These are phyloP conservation scores for Leishmania aethiopica DNA, from an alignment of 208 protist genomes.

Conservation along the genomic window DNA sequence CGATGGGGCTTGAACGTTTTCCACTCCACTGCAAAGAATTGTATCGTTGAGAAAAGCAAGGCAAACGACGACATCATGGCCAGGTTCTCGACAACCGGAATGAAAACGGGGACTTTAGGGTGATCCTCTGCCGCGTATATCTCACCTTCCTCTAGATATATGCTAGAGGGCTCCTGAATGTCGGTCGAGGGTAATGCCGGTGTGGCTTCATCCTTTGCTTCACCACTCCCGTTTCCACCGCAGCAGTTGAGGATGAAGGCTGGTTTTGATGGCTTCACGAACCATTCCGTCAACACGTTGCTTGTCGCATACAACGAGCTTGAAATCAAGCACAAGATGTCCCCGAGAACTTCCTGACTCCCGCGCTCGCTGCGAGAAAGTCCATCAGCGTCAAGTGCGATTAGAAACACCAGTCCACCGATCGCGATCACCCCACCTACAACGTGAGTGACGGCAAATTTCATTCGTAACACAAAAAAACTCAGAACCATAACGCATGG, in stretches of 20 bases:
- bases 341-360: conserved; percentile 69
- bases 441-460: conserved; percentile 84
- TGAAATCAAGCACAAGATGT: conserved; percentile 83
- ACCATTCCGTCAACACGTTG: conserved; percentile 93
- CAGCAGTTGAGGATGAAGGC: conserved; percentile 22
- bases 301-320: conserved; percentile 85
- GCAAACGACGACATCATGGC: conserved; percentile 79
- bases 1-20: conserved; percentile 51
- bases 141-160: not conserved
- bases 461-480: conserved; percentile 82
- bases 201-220: not conserved
- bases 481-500: conserved; percentile 92
- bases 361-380: conserved; percentile 44
- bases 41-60: conserved; percentile 62
- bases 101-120: conserved; percentile 55
- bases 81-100: conserved; percentile 80
- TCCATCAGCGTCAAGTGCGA: conserved; percentile 76
- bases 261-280: conserved; percentile 73
- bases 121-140: conserved; percentile 23
- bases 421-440: conserved; percentile 80
- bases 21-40: conserved; percentile 85
- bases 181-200: not conserved
- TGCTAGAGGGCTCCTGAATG: not conserved
- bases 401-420: conserved; percentile 78
- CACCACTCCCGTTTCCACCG: not conserved